Evolutionary conservation across 768 basidiomycete species (phyloP).

Genomic region (Serendipita sp.): DNA sequence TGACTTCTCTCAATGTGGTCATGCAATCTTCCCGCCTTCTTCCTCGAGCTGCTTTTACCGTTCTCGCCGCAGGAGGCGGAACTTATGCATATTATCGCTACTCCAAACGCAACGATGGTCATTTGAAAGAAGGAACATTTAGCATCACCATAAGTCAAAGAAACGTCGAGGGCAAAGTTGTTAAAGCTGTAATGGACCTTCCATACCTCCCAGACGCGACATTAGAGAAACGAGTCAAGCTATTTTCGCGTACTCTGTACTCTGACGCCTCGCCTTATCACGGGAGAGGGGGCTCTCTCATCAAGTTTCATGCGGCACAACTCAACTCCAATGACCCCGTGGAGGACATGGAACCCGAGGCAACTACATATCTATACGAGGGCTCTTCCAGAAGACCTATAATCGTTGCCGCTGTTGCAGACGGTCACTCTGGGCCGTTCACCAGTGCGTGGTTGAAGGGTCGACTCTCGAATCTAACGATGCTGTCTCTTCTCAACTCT

Average conservation of each 20-base stretch:
- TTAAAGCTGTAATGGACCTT: not conserved
- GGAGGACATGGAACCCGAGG: conserved; percentile 70
- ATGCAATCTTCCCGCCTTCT: not conserved
- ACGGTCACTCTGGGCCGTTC: conserved; percentile 72
- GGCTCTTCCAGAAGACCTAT: conserved; percentile 48
- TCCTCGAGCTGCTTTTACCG: not conserved
- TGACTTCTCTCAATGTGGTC: not conserved
- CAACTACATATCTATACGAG: conserved; percentile 34
- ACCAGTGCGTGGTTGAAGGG: conserved; percentile 58
- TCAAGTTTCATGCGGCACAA: conserved; percentile 54
- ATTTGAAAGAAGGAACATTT: not conserved
- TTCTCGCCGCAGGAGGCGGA: not conserved
- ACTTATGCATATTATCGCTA: conserved; percentile 5
- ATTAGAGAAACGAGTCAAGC: conserved; percentile 8
- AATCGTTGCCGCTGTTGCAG: conserved; percentile 78
- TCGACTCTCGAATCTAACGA: conserved; percentile 22
- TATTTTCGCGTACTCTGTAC: not conserved
- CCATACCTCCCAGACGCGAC: conserved; percentile 8
- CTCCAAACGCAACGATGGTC: not conserved
- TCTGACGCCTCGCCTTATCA: not conserved
- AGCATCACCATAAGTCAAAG: conserved; percentile 2
- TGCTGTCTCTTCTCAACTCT: conserved; percentile 40
- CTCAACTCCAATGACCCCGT: conserved; percentile 79
- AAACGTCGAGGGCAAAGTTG: conserved; percentile 1
- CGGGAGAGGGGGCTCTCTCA: conserved; percentile 39